Percentiles rank a stretch among this genome's conserved stretches.
Evolutionary conservation across 768 basidiomycete species (phyloP).

Genomic region (Candolleomyces efflorescens): DNA sequence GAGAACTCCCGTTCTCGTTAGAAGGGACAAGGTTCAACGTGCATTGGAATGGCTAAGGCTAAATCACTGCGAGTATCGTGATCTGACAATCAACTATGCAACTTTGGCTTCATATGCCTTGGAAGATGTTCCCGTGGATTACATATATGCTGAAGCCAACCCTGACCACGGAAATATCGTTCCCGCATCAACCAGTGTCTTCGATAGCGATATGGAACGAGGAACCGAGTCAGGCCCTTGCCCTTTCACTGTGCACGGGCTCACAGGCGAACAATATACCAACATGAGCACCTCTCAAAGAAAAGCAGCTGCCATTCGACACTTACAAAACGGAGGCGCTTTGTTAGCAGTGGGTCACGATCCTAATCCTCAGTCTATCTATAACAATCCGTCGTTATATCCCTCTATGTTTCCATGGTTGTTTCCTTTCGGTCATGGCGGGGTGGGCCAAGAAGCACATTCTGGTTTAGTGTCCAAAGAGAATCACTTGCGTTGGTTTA

Average conservation of each 20-base stretch:
- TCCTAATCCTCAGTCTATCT: not conserved
- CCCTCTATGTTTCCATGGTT: constrained; percentile 1
- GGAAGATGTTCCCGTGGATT: constrained; percentile 17
- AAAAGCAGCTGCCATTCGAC: not conserved
- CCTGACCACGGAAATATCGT: constrained; percentile 19
- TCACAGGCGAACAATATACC: constrained; percentile 15
- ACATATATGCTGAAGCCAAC: constrained; percentile 17
- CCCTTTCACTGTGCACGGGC: constrained; percentile 33
- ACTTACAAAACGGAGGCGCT: not conserved
- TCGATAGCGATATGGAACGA: constrained; percentile 24
- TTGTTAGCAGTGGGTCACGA: not conserved
- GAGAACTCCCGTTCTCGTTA: constrained; percentile 24
- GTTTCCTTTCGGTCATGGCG: constrained; percentile 8
- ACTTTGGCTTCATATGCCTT: constrained; percentile 21
- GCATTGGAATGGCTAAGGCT: constrained; percentile 33
- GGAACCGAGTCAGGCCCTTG: constrained; percentile 27
- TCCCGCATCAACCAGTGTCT: constrained; percentile 12
- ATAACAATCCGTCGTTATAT: not conserved
- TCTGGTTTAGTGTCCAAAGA: constrained; percentile 12
- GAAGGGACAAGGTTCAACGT: constrained; percentile 16
- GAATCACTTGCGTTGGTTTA: constrained; percentile 17
- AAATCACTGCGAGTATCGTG: constrained; percentile 30
- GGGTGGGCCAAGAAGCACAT: not conserved
- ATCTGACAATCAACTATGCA: constrained; percentile 23
- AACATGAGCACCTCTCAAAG: not conserved